Evolutionary conservation across 2,329 filamentous ascomycete genomes (phyloP).

Genomic region (Cladophialophora immunda): DNA sequence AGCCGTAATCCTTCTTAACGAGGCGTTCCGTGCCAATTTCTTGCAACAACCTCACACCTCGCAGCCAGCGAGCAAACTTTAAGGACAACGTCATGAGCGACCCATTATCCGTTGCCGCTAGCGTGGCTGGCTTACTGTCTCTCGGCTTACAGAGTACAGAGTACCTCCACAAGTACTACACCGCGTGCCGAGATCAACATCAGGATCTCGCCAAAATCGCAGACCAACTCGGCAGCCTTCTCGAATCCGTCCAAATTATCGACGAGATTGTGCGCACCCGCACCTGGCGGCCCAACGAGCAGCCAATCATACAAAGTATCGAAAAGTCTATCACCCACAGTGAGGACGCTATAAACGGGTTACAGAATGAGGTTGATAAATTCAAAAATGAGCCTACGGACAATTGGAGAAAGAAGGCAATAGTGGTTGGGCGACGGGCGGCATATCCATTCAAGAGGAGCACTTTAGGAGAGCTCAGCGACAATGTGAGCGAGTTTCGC

Average conservation of each 20-base stretch:
- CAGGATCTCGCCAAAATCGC: slow-evolving; percentile 43
- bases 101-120: slow-evolving; percentile 43
- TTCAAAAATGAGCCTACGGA: slow-evolving; percentile 35
- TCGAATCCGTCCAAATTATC: slow-evolving; percentile 42
- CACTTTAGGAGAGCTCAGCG: slow-evolving; percentile 51
- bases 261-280: slow-evolving; percentile 35
- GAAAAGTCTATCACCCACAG: slow-evolving; percentile 42
- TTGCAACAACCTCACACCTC: slow-evolving; percentile 9
- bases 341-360: slow-evolving; percentile 44
- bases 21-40: background rate
- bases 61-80: background rate
- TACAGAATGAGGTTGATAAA: slow-evolving; percentile 43
- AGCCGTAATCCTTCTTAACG: too few relatives aligned
- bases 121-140: slow-evolving; percentile 48
- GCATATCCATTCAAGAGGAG: slow-evolving; percentile 49
- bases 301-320: slow-evolving; percentile 40
- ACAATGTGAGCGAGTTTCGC: slow-evolving; percentile 48
- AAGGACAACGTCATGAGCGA: slow-evolving; percentile 39
- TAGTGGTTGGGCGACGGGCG: slow-evolving; percentile 31
- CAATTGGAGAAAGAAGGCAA: slow-evolving; percentile 11
- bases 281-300: slow-evolving; percentile 42
- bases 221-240: slow-evolving; percentile 42
- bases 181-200: slow-evolving; percentile 42
- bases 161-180: slow-evolving; percentile 48
- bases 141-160: slow-evolving; percentile 50